Percentiles rank a stretch among this genome's conserved stretches.
These are phyloP conservation scores for Fusarium tuaranense DNA, from an alignment of 2,329 filamentous ascomycete genomes.

Conservation along the genomic window DNA sequence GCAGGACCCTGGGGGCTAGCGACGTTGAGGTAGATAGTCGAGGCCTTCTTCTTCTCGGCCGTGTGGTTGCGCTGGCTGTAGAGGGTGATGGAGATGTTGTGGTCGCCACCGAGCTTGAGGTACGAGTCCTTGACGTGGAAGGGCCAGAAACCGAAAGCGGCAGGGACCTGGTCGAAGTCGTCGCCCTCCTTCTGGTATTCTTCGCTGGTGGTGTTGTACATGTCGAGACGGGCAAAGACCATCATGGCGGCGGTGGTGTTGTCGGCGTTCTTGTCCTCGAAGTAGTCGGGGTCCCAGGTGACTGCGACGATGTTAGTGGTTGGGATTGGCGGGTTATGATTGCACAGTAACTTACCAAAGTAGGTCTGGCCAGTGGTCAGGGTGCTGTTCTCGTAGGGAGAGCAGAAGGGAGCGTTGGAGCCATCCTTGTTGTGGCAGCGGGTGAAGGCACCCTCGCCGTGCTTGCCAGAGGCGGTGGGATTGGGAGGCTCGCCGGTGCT, in stretches of 20 bases:
- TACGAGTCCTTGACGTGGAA: constrained; percentile 55
- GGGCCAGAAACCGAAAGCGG: constrained; percentile 61
- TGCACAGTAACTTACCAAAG: constrained; percentile 57
- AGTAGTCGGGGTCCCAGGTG: constrained; percentile 67
- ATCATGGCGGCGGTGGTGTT: constrained; percentile 48
- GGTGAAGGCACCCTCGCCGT: constrained; percentile 61
- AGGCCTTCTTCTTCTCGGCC: constrained; percentile 54
- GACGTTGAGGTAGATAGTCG: constrained; percentile 55
- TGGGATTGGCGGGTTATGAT: background rate
- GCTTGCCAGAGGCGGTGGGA: constrained; percentile 56
- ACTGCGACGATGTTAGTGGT: constrained; percentile 51
- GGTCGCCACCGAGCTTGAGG: constrained; percentile 49
- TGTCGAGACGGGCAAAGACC: constrained; percentile 55
- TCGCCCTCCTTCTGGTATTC: constrained; percentile 54
- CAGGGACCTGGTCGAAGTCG: constrained; percentile 48
- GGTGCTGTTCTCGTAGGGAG: constrained; percentile 56
- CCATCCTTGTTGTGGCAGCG: constrained; percentile 63
- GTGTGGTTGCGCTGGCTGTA: constrained; percentile 52
- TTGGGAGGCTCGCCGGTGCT: constrained; percentile 58
- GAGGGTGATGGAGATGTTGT: constrained; percentile 64
- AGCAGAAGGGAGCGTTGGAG: constrained; percentile 63
- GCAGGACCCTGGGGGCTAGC: constrained; percentile 50
- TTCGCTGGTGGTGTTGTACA: constrained; percentile 52
- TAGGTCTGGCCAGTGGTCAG: constrained; percentile 61
- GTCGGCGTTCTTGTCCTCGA: constrained; percentile 52